Evolutionary conservation across 495 filamentous ascomycete genomes (phyloP), one percentile per base, ranked within the genome.

Genomic region (Rusavskia elegans): DNA sequence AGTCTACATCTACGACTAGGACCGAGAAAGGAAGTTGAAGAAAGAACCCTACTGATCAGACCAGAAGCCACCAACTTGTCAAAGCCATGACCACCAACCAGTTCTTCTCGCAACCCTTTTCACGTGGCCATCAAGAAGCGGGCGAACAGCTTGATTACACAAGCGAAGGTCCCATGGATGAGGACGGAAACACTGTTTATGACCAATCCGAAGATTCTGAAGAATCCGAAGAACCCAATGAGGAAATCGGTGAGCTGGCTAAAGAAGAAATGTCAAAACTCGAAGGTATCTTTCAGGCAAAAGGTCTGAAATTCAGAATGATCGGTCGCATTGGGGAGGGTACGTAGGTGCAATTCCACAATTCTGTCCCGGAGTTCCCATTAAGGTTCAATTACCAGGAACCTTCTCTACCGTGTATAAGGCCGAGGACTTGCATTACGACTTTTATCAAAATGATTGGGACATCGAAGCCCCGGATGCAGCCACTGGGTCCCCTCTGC

Each of bases 371-470:
- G 2, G 32, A 14, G 13, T 35, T 11, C 32, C 9, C 19, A 13
- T 19, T 16, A 30, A 20, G 17, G 5, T 13, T 30, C 50, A 16
- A 50, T 42, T 13, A 10, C 11, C 45, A 90, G 86, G 89, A 36
- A 99, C 92, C 17, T 99, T 99, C 61, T 96, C 90, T 0, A 96
- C 90, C 11, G 92, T 99, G 0, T 99, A 97, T 69, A 97, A 97
- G 64, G 92, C 92, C 35, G 92, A 99, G 66, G 93, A 99, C 63
- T 69, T 96, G n/a, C 72, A 79, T 25, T 95, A 96, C 61, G 76
- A 94, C 49, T 64, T 75, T 42, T 93, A 87, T 67, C 67, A 83
- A 39, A 96, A 96, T 65, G 75, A 80, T 46, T 97, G 92, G 92
- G 88, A 96, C 59, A 58, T 84, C 21, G 77, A 81, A 56, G 66